Percentiles rank a stretch among this genome's conserved stretches.
These are phyloP conservation scores for Pseudogymnoascus sp. DNA, from an alignment of 2,329 filamentous ascomycete species.

Conservation along the genomic window DNA sequence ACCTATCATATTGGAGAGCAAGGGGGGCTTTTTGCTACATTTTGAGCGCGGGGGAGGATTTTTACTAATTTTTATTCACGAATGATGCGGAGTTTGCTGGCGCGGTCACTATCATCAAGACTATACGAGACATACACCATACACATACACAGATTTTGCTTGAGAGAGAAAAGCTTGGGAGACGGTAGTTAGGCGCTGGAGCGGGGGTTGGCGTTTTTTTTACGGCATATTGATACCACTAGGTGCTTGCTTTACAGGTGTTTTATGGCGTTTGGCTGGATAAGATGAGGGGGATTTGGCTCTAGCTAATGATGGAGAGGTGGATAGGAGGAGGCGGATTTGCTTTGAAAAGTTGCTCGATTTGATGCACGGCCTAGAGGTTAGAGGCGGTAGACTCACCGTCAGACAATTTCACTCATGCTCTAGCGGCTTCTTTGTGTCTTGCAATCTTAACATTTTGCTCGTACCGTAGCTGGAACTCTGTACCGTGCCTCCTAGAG, in stretches of 20 bases:
- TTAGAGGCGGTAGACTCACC: neutral
- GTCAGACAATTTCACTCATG: neutral
- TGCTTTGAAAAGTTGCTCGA: neutral
- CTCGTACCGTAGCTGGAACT: neutral
- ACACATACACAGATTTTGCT: neutral
- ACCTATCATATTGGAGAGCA: neutral
- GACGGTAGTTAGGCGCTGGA: neutral
- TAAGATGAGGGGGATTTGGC: neutral
- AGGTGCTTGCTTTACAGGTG: neutral
- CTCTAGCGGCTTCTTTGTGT: neutral
- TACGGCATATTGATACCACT: neutral
- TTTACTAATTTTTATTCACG: constrained; percentile 6
- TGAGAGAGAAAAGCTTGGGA: neutral
- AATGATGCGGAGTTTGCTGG: neutral
- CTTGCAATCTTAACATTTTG: neutral
- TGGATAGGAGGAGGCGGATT: neutral
- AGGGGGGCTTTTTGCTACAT: neutral
- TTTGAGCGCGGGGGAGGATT: neutral
- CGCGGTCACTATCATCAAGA: neutral
- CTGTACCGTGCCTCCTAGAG: neutral
- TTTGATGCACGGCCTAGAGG: neutral
- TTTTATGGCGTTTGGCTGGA: neutral
- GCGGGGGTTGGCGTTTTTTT: neutral
- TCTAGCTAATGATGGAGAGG: neutral
- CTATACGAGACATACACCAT: constrained; percentile 6